These are phyloP conservation scores for Nemania bipapillata DNA, from an alignment of 2,329 filamentous ascomycete species.

Conservation along the genomic window DNA sequence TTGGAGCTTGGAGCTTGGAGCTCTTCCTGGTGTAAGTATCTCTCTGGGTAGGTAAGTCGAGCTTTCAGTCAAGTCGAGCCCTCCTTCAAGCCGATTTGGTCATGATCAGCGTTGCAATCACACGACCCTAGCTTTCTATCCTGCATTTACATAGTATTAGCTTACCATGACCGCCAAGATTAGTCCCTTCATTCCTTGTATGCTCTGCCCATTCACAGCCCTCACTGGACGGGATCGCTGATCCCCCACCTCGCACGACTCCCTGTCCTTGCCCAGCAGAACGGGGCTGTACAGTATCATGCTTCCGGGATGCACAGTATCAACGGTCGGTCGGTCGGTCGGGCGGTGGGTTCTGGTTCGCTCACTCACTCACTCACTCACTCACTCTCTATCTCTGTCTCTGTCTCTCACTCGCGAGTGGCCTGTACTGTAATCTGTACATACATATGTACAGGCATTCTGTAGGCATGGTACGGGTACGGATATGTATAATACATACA, in stretches of 20 bases:
- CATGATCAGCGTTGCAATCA: conserved; percentile 28
- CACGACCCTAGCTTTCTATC: conserved; percentile 22
- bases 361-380: neutral
- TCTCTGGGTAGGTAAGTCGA: neutral
- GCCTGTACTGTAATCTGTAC: neutral
- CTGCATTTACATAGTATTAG: neutral
- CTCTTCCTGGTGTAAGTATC: neutral
- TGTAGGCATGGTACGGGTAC: neutral
- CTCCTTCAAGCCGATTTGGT: conserved; percentile 5
- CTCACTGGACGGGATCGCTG: conserved; percentile 22
- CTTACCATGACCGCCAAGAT: conserved; percentile 21
- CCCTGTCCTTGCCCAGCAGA: conserved; percentile 11
- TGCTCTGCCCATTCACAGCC: conserved; percentile 15
- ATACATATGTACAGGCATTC: neutral
- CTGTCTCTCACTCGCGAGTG: too few species aligned
- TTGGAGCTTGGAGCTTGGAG: too few species aligned
- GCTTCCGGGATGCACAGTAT: conserved; percentile 19
- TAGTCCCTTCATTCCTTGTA: conserved; percentile 7
- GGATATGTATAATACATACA: neutral
- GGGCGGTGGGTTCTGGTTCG: too few species aligned
- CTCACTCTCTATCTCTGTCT: too few species aligned
- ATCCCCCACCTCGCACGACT: conserved; percentile 24
- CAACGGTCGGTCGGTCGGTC: too few species aligned
- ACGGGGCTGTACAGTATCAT: conserved; percentile 6
- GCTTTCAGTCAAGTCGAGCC: neutral